These are phyloP conservation scores for Teratosphaeria viscida DNA, from an alignment of 2,329 filamentous ascomycete genomes.

Conservation along the genomic window DNA sequence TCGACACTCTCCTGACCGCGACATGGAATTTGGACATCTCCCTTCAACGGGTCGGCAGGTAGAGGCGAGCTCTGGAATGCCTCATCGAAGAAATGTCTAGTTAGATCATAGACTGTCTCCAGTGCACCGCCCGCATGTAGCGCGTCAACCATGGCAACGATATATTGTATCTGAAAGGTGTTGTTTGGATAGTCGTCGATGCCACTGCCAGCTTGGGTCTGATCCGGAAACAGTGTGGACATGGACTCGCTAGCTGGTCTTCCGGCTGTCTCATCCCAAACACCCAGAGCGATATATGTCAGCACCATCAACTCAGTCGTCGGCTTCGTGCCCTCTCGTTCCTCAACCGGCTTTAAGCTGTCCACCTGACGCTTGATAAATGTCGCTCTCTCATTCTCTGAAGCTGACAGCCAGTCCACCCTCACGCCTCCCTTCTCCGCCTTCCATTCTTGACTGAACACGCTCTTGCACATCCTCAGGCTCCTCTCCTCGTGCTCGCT, in stretches of 20 bases:
- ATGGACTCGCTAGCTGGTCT: constrained; percentile 16
- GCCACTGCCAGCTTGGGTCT: constrained; percentile 15
- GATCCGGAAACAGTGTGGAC: constrained; percentile 16
- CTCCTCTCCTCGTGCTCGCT: constrained; percentile 75
- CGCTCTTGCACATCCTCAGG: constrained; percentile 61
- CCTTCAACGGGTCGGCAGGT: neutral
- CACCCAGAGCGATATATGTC: constrained; percentile 37
- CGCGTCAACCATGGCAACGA: constrained; percentile 34
- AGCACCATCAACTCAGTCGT: constrained; percentile 29
- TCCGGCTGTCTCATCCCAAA: constrained; percentile 42
- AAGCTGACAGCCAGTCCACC: constrained; percentile 56
- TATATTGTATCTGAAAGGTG: constrained; percentile 34
- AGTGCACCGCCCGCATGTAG: constrained; percentile 32
- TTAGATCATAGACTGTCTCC: constrained; percentile 29
- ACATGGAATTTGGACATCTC: neutral
- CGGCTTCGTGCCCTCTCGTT: neutral
- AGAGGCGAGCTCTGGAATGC: constrained; percentile 13
- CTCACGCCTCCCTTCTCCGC: constrained; percentile 27
- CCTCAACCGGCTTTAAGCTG: constrained; percentile 22
- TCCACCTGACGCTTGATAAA: constrained; percentile 44
- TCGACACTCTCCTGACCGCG: constrained; percentile 24
- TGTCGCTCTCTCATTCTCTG: constrained; percentile 42
- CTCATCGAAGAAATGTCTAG: constrained; percentile 24
- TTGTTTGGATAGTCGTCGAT: constrained; percentile 25
- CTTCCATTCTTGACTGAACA: constrained; percentile 67